Percentiles rank a stretch among this genome's conserved stretches.
Conservation (phyloP, 441 rosid genomes). For the Syzygium malaccense region DNA sequence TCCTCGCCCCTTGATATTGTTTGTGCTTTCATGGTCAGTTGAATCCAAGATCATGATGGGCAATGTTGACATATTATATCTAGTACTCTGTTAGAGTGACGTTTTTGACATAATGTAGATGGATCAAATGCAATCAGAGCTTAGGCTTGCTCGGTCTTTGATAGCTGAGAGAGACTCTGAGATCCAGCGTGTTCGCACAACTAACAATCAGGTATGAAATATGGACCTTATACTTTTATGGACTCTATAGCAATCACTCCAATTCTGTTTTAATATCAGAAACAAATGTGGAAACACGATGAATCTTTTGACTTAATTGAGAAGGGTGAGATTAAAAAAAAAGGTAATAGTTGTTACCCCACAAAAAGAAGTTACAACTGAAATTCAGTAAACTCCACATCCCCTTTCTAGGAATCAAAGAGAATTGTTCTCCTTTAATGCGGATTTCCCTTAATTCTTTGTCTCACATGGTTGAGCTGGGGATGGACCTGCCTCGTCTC, state of each 20-base stretch:
- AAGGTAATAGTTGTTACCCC: not conserved
- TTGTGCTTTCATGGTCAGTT: not conserved
- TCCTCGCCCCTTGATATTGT: not conserved
- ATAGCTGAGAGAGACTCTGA: constrained; percentile 90
- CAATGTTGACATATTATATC: not conserved
- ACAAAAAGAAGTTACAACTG: not conserved
- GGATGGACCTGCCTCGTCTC: not conserved
- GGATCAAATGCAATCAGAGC: constrained; percentile 92
- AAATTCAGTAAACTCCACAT: not conserved
- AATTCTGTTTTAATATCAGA: not conserved
- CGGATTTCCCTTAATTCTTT: not conserved
- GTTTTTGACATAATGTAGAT: constrained; percentile 31
- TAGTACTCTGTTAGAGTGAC: not conserved
- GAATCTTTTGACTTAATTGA: not conserved
- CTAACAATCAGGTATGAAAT: constrained; percentile 68
- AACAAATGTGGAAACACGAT: not conserved
- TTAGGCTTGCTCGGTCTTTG: constrained; percentile 80
- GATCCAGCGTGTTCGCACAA: constrained; percentile 62
- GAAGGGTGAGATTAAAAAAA: not conserved
- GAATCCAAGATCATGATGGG: not conserved
- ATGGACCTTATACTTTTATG: not conserved
- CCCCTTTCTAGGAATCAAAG: not conserved
- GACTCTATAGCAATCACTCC: not conserved
- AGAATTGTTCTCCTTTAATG: not conserved
- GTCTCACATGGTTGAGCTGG: not conserved